A percentile compares a stretch with the other conserved stretches of the same genome.
Evolutionary conservation across 768 basidiomycete genomes (phyloP).

Genomic region (Coprinellus aureogranulatus): DNA sequence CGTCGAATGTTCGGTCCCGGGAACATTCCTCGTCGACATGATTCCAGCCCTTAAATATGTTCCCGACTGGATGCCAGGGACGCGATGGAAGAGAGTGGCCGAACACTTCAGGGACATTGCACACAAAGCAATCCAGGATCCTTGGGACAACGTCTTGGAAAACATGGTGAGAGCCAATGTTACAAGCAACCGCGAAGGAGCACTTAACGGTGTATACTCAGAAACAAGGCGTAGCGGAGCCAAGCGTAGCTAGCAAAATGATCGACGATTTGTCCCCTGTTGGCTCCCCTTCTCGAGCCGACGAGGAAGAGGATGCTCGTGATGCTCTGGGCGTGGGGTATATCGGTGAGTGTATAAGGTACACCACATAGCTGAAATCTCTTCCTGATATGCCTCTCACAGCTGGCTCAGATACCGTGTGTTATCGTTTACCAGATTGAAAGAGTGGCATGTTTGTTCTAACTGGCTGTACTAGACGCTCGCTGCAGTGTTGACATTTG

Average conservation of each 20-base stretch:
- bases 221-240: not conserved
- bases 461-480: not conserved
- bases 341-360: too few species aligned
- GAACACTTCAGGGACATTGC: constrained; percentile 9
- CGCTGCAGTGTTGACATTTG: constrained; percentile 5
- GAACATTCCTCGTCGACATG: constrained; percentile 15
- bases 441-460: not conserved
- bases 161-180: not conserved
- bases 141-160: not conserved
- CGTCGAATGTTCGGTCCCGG: constrained; percentile 20
- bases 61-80: constrained; percentile 37
- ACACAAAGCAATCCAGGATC: constrained; percentile 2
- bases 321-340: too few species aligned
- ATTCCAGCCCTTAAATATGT: constrained; percentile 25
- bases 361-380: too few species aligned
- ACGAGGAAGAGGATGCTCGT: too few species aligned
- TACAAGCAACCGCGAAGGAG: too few species aligned
- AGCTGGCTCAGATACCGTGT: not conserved
- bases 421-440: not conserved
- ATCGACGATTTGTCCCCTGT: too few species aligned
- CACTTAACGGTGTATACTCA: too few species aligned
- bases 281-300: too few species aligned
- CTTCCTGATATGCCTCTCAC: too few species aligned
- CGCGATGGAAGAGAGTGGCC: constrained; percentile 21
- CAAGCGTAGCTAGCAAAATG: too few species aligned